These are phyloP conservation scores for Pleurotus tuoliensis DNA, from an alignment of 768 basidiomycete genomes.

Conservation along the genomic window DNA sequence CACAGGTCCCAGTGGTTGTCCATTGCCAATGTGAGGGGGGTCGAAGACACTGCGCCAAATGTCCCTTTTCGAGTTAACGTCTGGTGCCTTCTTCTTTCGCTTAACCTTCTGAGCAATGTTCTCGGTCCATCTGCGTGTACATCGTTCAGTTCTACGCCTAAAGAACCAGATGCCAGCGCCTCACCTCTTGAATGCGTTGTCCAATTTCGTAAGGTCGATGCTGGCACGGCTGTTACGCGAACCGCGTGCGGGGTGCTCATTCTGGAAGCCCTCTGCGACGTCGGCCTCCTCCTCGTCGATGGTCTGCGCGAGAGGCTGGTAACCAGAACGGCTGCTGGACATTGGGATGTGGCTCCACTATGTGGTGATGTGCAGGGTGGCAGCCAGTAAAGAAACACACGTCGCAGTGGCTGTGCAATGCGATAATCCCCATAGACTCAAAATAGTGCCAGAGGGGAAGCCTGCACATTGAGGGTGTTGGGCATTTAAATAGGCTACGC, in stretches of 20 bases:
- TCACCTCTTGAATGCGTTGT: constrained; percentile 80
- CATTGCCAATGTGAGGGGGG: constrained; percentile 41
- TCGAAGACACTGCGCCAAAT: constrained; percentile 84
- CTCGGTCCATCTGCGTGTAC: constrained; percentile 66
- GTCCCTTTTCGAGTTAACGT: constrained; percentile 57
- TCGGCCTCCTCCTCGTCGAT: constrained; percentile 40
- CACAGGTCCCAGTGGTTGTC: constrained; percentile 33
- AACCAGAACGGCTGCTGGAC: constrained; percentile 34
- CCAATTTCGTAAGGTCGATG: constrained; percentile 77
- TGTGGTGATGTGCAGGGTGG: neutral
- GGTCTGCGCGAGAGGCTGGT: constrained; percentile 42
- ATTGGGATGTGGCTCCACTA: constrained; percentile 17
- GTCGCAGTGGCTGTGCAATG: constrained; percentile 10
- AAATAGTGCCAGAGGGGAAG: too few species aligned
- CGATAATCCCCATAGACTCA: neutral
- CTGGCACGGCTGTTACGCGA: constrained; percentile 49
- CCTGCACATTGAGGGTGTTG: too few species aligned
- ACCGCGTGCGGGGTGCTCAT: constrained; percentile 22
- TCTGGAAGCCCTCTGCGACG: constrained; percentile 26
- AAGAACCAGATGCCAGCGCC: constrained; percentile 10
- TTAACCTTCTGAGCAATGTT: constrained; percentile 84
- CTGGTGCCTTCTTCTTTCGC: constrained; percentile 62
- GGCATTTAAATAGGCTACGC: too few species aligned
- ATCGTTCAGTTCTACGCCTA: neutral
- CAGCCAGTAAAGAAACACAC: neutral